These are phyloP conservation scores for Begonia peltatifolia DNA, from an alignment of 306 rosid species.

Conservation along the genomic window DNA sequence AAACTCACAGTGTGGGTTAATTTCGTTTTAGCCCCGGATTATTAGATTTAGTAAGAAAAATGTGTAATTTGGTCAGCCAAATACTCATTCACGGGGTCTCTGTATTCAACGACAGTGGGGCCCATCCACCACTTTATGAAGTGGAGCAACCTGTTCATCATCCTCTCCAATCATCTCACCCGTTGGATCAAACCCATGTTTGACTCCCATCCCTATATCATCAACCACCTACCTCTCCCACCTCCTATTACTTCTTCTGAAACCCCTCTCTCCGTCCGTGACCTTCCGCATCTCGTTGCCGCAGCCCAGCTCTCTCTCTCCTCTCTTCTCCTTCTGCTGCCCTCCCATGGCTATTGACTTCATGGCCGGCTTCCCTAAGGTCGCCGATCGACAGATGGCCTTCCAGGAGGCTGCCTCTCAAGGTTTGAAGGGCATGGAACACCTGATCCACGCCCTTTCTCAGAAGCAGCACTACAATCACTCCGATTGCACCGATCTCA, in stretches of 20 bases:
- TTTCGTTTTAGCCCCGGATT: too few species aligned
- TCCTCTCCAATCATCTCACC: constrained; percentile 13
- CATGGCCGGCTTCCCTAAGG: constrained; percentile 30
- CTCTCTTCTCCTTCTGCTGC: too few species aligned
- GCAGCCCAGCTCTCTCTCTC: too few species aligned
- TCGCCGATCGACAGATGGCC: constrained; percentile 49
- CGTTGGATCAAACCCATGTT: constrained; percentile 16
- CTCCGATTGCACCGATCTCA: constrained; percentile 37
- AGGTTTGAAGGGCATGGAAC: constrained; percentile 65
- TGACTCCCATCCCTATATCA: neutral
- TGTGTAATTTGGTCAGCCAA: too few species aligned
- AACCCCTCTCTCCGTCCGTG: constrained; percentile 7
- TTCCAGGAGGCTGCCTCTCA: constrained; percentile 70
- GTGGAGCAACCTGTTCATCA: too few species aligned
- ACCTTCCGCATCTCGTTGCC: neutral
- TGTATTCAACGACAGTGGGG: too few species aligned
- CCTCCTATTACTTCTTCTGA: neutral
- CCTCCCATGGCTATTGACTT: constrained; percentile 51
- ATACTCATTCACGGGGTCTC: too few species aligned
- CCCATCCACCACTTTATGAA: too few species aligned
- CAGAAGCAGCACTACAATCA: constrained; percentile 27
- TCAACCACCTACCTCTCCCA: neutral
- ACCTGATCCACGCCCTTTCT: constrained; percentile 42
- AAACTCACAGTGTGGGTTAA: too few species aligned
- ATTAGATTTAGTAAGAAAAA: too few species aligned